A percentile compares a stretch with the other conserved stretches of the same genome.
These are phyloP conservation scores for Fraxinus xanthoxyloides DNA, from an alignment of 305 asterid genomes.

Conservation along the genomic window DNA sequence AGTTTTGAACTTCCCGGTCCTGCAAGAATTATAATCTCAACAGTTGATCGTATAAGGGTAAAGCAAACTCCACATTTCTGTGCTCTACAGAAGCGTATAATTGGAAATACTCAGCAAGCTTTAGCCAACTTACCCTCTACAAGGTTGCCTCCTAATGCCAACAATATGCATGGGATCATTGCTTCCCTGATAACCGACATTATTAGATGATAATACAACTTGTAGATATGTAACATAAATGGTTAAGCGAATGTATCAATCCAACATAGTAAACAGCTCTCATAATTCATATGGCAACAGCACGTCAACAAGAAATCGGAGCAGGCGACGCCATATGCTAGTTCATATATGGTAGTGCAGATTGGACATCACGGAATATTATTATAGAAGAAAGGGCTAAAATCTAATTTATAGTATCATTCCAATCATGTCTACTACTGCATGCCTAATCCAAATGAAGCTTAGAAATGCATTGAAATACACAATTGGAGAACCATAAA, in stretches of 20 bases:
- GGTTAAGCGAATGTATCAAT: neutral
- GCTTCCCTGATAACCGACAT: conserved; percentile 65
- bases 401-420: neutral
- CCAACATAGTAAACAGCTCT: neutral
- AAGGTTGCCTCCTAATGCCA: conserved; percentile 99
- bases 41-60: neutral
- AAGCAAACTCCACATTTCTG: neutral
- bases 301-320: neutral
- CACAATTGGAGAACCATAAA: neutral
- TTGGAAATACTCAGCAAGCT: neutral
- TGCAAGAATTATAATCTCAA: conserved; percentile 30
- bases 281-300: neutral
- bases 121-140: conserved; percentile 59
- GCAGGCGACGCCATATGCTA: neutral
- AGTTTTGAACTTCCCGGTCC: conserved; percentile 90
- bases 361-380: neutral
- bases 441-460: neutral
- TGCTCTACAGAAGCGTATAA: neutral
- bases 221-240: conserved; percentile 2
- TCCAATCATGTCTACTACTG: neutral
- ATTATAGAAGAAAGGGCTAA: neutral
- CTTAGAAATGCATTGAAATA: neutral
- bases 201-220: conserved; percentile 21
- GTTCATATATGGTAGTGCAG: neutral
- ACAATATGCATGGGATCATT: conserved; percentile 94